A percentile compares a stretch with the other conserved stretches of the same genome.
Evolutionary conservation across 192 early-diverging fungal genomes (phyloP).

Genomic region (Lobosporangium transversale): DNA sequence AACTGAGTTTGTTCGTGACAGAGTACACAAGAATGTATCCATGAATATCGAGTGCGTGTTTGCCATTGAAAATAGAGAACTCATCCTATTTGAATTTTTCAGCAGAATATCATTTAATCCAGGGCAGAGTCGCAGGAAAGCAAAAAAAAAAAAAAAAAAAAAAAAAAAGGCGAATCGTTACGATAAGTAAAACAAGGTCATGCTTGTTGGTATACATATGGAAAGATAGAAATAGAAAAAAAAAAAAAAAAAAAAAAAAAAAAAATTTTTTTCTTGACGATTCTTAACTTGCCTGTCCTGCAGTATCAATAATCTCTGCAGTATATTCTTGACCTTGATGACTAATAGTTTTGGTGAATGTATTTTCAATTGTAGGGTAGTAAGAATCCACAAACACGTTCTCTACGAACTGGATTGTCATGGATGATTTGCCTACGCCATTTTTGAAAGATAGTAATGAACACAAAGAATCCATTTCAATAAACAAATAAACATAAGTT

Average conservation of each 20-base stretch:
- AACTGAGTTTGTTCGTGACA: conserved; percentile 82
- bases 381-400: conserved; percentile 92
- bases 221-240: too few species aligned
- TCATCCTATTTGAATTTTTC: conserved; percentile 73
- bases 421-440: conserved; percentile 81
- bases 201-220: too few species aligned
- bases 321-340: conserved; percentile 86
- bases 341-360: conserved; percentile 87
- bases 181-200: too few species aligned
- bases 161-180: too few species aligned
- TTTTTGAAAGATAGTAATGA: too few species aligned
- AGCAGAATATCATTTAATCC: background rate
- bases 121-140: too few species aligned
- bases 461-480: background rate
- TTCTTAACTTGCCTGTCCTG: conserved; percentile 80
- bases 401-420: conserved; percentile 93
- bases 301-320: conserved; percentile 94
- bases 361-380: conserved; percentile 96
- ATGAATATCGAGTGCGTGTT: conserved; percentile 90
- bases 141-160: too few species aligned
- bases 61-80: conserved; percentile 91
- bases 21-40: conserved; percentile 97
- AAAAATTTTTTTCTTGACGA: too few species aligned
- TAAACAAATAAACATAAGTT: background rate
- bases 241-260: too few species aligned